These are phyloP conservation scores for Geotrichum australiense DNA, from an alignment of 1,139 yeast species.

Conservation along the genomic window DNA sequence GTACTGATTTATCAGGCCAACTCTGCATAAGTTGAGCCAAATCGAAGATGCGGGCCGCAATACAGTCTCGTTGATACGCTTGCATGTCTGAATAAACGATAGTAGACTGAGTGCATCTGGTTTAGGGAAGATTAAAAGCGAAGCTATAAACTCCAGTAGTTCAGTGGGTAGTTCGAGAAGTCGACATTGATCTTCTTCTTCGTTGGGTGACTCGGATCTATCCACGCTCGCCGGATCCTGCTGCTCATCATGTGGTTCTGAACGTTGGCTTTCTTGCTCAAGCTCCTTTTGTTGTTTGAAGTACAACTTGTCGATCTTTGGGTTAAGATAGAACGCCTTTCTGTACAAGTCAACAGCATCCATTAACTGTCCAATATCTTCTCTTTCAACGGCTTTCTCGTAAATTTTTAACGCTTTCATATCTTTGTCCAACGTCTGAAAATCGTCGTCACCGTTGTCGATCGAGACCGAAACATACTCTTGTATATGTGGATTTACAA, in stretches of 20 bases:
- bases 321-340: slow-evolving; percentile 52
- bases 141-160: slow-evolving; percentile 44
- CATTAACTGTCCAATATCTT: slow-evolving; percentile 63
- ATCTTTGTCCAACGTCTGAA: neutral
- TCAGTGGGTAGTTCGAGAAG: slow-evolving; percentile 59
- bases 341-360: slow-evolving; percentile 76
- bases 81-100: slow-evolving; percentile 54
- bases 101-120: slow-evolving; percentile 59
- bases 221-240: slow-evolving; percentile 33
- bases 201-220: slow-evolving; percentile 36
- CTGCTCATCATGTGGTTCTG: slow-evolving; percentile 27
- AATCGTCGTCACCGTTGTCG: no score
- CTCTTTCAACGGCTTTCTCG: slow-evolving; percentile 67
- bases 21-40: slow-evolving; percentile 47
- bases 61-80: slow-evolving; percentile 55
- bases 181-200: slow-evolving; percentile 44
- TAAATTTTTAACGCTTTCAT: slow-evolving; percentile 50
- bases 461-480: no score
- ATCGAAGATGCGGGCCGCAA: slow-evolving; percentile 55
- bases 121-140: slow-evolving; percentile 44
- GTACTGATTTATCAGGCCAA: slow-evolving; percentile 44
- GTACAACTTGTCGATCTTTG: slow-evolving; percentile 61
- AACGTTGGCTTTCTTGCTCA: no score
- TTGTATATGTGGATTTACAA: no score
- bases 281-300: slow-evolving; percentile 39